Evolutionary conservation across 179 eudicot genomes (phyloP), one percentile per base, ranked within the genome.

Genomic region (Actinidia arguta): DNA sequence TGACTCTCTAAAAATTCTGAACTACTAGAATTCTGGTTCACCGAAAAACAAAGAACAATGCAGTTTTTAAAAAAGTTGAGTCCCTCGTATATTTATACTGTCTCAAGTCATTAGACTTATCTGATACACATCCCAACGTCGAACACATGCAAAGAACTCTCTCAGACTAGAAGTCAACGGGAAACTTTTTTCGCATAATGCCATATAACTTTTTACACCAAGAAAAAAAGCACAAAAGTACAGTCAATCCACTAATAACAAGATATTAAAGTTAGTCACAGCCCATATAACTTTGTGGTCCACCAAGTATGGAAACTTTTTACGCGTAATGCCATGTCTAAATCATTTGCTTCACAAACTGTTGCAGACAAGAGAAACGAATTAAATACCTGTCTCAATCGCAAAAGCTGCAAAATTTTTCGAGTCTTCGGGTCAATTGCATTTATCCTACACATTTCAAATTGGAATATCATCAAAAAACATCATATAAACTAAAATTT

Each of bases 401-500:
- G 90, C 75, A 92, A 82, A 58, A 92, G 90, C 85, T 92, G 93
- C 86, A 92, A 46, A 70, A 92, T 92, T 44, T 80, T 84, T 84
- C 85, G 89, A 5, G 91, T 85, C 82, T 83, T 87, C 1, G 94
- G 94, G 84, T 90, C 89, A 85, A 92, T 92, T 0, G 93, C 93
- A 55, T 92, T 92, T 79, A 92, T 92, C 78, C 94, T 92, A 82
- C 11, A 82, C 14, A 62, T 69, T 78, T 11, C 10, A 64, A 64
- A 72, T 61, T 20, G 1, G n/a, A 4, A 6, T 3, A 52, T 24
- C 24, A 25, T 18, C 44, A 31, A 22, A 27, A 78, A 14, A 17
- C 36, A 39, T 31, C 20, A 47, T 6, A 24, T 59, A 7, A 44
- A 17, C 27, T 27, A 64, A 5, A 27, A n/a, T 14, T 48, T 73